Conservation (phyloP, 306 rosid genomes). For the Cucumis melo region DNA sequence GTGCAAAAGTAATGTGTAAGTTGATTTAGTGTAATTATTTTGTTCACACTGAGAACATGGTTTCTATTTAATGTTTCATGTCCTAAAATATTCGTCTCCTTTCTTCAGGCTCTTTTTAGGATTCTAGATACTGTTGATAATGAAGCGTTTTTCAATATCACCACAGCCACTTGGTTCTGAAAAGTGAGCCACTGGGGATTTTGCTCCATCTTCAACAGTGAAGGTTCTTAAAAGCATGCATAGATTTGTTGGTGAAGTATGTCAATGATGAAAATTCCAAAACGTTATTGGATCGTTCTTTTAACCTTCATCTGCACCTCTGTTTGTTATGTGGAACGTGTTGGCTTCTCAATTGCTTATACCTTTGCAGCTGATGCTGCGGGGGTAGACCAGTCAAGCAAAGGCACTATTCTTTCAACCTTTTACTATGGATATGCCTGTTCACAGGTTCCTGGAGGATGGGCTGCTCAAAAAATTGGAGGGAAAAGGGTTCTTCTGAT, state of each 20-base stretch:
- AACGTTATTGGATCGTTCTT: constrained; percentile 70
- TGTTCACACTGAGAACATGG: not conserved
- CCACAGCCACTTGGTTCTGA: not conserved
- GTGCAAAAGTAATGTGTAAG: not conserved
- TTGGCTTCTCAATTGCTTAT: constrained; percentile 88
- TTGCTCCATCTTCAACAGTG: not conserved
- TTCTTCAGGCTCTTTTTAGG: not conserved
- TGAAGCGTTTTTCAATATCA: not conserved
- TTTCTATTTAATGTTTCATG: not conserved
- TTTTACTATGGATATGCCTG: constrained; percentile 93
- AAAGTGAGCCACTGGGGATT: not conserved
- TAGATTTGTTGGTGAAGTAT: constrained; percentile 14
- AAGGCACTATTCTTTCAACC: constrained; percentile 77
- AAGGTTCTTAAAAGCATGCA: not conserved
- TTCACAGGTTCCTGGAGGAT: constrained; percentile 97
- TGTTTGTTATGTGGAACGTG: constrained; percentile 86
- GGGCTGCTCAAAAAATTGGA: constrained; percentile 82
- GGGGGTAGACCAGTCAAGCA: constrained; percentile 59
- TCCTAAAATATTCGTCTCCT: not conserved
- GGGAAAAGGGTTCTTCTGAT: constrained; percentile 75
- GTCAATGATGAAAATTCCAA: constrained; percentile 32
- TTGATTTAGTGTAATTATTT: not conserved
- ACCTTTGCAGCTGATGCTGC: constrained; percentile 82
- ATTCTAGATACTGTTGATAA: not conserved
- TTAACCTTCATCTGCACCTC: constrained; percentile 83